Conservation (phyloP, 495 filamentous ascomycete species). For the Neurospora sp. region DNA sequence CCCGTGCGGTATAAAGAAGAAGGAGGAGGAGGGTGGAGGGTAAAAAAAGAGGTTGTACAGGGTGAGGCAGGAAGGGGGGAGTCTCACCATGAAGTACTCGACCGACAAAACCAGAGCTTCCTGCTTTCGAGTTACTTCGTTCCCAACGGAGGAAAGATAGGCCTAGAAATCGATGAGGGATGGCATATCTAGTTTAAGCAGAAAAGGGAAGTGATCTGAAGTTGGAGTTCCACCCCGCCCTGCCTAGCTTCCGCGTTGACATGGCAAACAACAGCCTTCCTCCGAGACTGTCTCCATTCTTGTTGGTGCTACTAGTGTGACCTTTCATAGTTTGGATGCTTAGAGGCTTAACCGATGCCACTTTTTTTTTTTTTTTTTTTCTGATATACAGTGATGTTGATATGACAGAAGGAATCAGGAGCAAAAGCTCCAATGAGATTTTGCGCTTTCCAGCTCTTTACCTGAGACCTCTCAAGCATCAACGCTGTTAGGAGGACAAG, state of each 20-base stretch:
- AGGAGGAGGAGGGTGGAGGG: not conserved
- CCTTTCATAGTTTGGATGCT: not conserved
- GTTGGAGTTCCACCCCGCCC: not conserved
- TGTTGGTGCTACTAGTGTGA: not conserved
- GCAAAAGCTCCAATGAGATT: not conserved
- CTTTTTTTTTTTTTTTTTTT: not conserved
- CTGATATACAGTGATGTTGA: not conserved
- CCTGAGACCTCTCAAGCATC: not conserved
- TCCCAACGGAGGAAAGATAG: not conserved
- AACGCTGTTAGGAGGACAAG: not conserved
- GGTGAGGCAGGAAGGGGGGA: not conserved
- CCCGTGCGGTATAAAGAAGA: not conserved
- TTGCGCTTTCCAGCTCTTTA: not conserved
- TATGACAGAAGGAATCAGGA: not conserved
- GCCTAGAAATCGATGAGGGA: not conserved
- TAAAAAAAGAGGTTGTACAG: not conserved
- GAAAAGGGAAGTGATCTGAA: not conserved
- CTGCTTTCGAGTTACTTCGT: not conserved
- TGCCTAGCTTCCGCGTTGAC: not conserved
- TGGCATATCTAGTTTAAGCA: not conserved
- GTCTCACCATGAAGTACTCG: not conserved
- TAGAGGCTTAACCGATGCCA: not conserved
- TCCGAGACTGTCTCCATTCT: not conserved
- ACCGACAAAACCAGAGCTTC: not conserved
- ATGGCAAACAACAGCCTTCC: not conserved